A percentile compares a stretch with the other conserved stretches of the same genome.
Conservation (phyloP, 805 yeast species). For the Candida tibetensis region DNA sequence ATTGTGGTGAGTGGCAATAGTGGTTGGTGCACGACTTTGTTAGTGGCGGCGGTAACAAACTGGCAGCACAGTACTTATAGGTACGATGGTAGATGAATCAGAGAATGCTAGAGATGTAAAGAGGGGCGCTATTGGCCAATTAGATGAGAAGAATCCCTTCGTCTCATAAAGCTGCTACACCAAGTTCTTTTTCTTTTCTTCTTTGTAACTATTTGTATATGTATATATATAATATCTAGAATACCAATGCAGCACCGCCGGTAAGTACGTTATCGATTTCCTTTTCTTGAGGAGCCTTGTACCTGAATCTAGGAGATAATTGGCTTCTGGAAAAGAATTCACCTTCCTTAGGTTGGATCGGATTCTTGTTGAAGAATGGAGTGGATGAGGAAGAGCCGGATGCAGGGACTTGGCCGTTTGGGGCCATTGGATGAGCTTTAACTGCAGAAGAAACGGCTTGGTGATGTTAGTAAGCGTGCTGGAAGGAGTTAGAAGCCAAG, state of each 20-base stretch:
- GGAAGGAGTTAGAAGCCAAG: no score
- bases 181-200: no score
- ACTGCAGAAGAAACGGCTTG: slow-evolving; percentile 17
- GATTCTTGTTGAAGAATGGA: slow-evolving; percentile 25
- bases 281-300: slow-evolving; percentile 53
- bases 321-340: slow-evolving; percentile 54
- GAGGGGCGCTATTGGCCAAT: no score
- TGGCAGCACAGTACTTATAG: no score
- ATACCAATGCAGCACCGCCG: slow-evolving; percentile 77
- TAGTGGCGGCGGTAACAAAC: no score
- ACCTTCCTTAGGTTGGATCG: slow-evolving; percentile 41
- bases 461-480: slow-evolving; percentile 9
- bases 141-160: no score
- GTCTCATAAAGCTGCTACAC: no score
- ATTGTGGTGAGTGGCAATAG: not conserved
- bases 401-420: slow-evolving; percentile 43
- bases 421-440: slow-evolving; percentile 42
- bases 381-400: slow-evolving; percentile 8
- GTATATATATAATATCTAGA: slow-evolving; percentile 21
- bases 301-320: slow-evolving; percentile 74
- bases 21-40: not conserved
- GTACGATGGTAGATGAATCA: no score
- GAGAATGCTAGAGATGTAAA: no score
- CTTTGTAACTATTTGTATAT: no score
- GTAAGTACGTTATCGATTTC: slow-evolving; percentile 76